Conservation (phyloP, 768 basidiomycete genomes). For the Clitopilus passeckerianus region DNA sequence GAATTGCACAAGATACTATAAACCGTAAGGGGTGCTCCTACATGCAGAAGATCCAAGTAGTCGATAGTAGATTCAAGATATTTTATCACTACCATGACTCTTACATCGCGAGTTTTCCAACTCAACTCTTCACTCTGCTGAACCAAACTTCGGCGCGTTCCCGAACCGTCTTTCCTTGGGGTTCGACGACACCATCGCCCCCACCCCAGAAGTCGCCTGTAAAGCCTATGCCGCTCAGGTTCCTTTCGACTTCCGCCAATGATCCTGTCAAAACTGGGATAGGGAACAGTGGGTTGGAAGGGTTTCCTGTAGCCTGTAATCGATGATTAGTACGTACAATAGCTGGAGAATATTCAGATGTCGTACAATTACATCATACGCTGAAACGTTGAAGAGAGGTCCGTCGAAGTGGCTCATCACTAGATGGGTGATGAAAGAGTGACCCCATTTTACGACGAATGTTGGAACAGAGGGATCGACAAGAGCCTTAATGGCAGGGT, state of each 20-base stretch:
- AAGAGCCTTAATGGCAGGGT: conserved; percentile 14
- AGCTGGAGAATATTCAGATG: conserved; percentile 6
- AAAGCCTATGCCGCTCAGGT: conserved; percentile 10
- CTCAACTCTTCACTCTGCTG: background rate
- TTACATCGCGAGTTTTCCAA: too few relatives aligned
- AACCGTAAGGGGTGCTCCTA: too few relatives aligned
- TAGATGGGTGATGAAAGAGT: conserved; percentile 12
- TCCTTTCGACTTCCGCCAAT: conserved; percentile 12
- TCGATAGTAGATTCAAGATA: too few relatives aligned
- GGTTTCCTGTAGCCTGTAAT: conserved; percentile 13
- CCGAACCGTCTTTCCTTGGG: conserved; percentile 6
- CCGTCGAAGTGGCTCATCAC: conserved; percentile 17
- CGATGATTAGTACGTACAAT: background rate
- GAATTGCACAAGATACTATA: too few relatives aligned
- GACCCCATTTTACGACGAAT: conserved; percentile 15
- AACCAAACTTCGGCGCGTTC: conserved; percentile 12
- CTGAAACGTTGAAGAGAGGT: conserved; percentile 15
- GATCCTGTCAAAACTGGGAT: conserved; percentile 1
- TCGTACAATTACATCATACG: conserved; percentile 6
- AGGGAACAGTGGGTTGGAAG: conserved; percentile 12
- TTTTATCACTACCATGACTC: too few relatives aligned
- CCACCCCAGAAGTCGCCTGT: conserved; percentile 13
- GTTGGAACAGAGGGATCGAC: conserved; percentile 17
- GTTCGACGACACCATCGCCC: conserved; percentile 3
- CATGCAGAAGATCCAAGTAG: too few relatives aligned